Percentiles rank a stretch among this genome's conserved stretches.
phyloP scores from a whole-genome alignment of 495 filamentous ascomycete species.

The Podospora tetraspora region DNA sequence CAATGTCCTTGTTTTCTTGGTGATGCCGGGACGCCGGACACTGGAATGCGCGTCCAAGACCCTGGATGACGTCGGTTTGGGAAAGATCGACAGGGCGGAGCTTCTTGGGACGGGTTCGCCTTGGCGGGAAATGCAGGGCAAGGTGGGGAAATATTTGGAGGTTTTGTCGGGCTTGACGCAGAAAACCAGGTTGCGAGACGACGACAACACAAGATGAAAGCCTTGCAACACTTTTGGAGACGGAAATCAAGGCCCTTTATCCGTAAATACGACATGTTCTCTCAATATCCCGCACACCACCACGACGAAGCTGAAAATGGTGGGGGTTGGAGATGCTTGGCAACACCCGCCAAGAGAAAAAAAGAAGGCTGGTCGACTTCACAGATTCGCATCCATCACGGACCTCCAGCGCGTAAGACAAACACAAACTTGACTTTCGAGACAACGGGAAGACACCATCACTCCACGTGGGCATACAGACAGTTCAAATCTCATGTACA shows the following conservation, averaged over 20 bases:
- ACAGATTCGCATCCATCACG: too few species aligned
- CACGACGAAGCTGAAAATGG: background rate
- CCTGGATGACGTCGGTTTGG: conserved; percentile 14
- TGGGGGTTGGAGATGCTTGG: conserved; percentile 9
- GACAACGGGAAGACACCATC: background rate
- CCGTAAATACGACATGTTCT: background rate
- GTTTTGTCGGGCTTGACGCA: background rate
- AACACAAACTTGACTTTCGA: background rate
- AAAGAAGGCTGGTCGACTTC: background rate
- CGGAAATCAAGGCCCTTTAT: background rate
- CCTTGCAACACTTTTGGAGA: background rate
- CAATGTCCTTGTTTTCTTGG: background rate
- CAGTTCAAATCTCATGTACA: background rate
- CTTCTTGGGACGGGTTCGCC: background rate
- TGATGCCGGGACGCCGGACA: background rate
- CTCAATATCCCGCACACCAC: background rate
- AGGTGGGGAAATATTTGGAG: background rate
- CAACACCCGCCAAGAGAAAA: background rate
- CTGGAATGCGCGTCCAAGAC: background rate
- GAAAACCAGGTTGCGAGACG: background rate
- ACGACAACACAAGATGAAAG: background rate
- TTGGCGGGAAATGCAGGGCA: background rate
- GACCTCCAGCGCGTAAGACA: background rate
- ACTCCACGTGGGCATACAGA: background rate
- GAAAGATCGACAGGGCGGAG: conserved; percentile 2